Base-by-base conservation (phyloP, 2,329 filamentous ascomycete species). In the Hymenotorrendiella dingleyae region DNA sequence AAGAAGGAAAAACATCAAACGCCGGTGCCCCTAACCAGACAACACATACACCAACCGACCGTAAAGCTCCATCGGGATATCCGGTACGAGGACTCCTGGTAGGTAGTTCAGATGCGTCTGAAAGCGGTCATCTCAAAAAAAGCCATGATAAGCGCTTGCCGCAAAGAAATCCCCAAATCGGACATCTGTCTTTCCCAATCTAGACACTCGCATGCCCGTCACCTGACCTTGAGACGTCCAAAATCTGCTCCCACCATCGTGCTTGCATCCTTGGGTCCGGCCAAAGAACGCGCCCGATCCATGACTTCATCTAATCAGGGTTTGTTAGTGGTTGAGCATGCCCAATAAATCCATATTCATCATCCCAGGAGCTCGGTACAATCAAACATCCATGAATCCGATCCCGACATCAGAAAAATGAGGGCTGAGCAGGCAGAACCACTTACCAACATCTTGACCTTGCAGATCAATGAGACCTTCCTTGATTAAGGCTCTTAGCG, bases 231-330 rank as follows among this genome's bases (percentile, higher is more conserved):
- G n/a, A 55, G 30, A 4, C 49, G 49, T 3, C 50, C 53, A 28
- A 54, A 49, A 34, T 54, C 47, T 12, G 43, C 39, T 16, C 53
- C 53, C 20, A 57, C 54, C 48, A 54, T 54, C 10, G 38, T 47
- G 32, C 27, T 53, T 2, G 54, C 54, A 44, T 56, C 51, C 14
- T 40, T 22, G 12, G 54, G 54, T 3, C 54, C 54, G n/a, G 54
- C 54, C 9, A 48, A 29, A 16, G 41, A 40, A 11, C 54, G 48
- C 22, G 53, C 48, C 23, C 43, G 28, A 5, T 37, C 43, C 42
- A 54, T 50, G 12, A 57, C 40, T 10, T 46, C 37, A 35, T 45
- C 54, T 57, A 29, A 6, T 41, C 14, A 17, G 7, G n/a, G 7
- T 17, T 10, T 17, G 28, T 47, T 34, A 49, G 44, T 42, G 14